These are phyloP conservation scores for Colletotrichum horii DNA, from an alignment of 2,329 filamentous ascomycete genomes.

Conservation along the genomic window DNA sequence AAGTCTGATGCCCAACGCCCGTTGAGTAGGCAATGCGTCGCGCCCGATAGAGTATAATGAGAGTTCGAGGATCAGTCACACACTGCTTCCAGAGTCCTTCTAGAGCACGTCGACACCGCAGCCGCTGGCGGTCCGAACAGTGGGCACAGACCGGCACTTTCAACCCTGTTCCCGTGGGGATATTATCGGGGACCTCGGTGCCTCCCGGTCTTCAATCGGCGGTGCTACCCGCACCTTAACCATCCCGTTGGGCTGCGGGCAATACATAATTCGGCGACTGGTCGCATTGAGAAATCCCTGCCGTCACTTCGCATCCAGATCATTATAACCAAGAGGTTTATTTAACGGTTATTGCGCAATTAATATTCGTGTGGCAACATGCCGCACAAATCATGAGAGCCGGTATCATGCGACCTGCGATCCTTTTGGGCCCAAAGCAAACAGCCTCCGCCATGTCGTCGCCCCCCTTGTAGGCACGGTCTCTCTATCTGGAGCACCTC, in stretches of 20 bases:
- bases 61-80: background rate
- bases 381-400: background rate
- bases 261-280: background rate
- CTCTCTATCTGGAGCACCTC: conserved; percentile 12
- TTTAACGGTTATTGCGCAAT: conserved; percentile 8
- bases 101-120: background rate
- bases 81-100: background rate
- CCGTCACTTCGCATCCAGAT: background rate
- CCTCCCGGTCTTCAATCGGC: background rate
- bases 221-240: background rate
- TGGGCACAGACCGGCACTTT: background rate
- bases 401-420: background rate
- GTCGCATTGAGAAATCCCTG: background rate
- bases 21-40: background rate
- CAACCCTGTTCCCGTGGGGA: background rate
- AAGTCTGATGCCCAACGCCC: background rate
- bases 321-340: background rate
- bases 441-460: background rate
- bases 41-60: background rate
- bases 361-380: background rate
- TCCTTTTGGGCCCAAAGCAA: background rate
- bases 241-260: background rate
- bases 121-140: background rate
- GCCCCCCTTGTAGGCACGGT: background rate
- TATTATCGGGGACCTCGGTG: background rate